These are phyloP conservation scores for Dillenia turbinata DNA, from an alignment of 164 flowering plant genomes.

Conservation along the genomic window DNA sequence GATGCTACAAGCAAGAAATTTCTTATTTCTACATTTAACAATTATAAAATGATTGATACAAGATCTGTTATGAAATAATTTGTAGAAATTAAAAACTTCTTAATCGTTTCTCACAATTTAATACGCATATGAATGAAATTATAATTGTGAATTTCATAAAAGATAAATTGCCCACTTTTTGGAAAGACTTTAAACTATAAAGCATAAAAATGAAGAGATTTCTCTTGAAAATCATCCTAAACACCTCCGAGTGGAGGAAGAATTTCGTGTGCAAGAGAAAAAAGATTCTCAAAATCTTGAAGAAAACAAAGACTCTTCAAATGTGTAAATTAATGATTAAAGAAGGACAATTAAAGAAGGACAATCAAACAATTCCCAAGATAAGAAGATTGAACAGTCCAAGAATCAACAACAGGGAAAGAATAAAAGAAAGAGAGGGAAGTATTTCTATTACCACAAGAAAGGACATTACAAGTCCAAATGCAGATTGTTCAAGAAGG, in stretches of 20 bases:
- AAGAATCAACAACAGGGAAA: background rate
- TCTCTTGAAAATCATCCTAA: background rate
- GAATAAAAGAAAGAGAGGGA: background rate
- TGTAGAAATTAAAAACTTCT: background rate
- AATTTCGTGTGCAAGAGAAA: background rate
- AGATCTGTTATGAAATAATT: background rate
- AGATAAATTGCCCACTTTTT: slow-evolving; percentile 6
- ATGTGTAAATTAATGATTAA: background rate
- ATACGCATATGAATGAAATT: slow-evolving; percentile 3
- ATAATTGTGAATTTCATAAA: slow-evolving; percentile 3
- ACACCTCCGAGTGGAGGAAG: slow-evolving; percentile 1
- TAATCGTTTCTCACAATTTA: background rate
- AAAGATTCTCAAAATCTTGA: too few species aligned
- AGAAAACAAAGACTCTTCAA: background rate
- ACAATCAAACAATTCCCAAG: background rate
- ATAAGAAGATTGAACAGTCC: background rate
- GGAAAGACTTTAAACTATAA: slow-evolving; percentile 4
- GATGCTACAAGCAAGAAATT: background rate
- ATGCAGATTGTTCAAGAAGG: background rate
- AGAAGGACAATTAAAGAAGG: background rate
- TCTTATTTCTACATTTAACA: background rate
- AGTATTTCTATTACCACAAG: background rate
- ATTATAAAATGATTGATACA: background rate
- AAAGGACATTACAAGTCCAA: background rate
- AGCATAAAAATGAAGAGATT: slow-evolving; percentile 3